Evolutionary conservation across 2,329 filamentous ascomycete genomes (phyloP).

Genomic region (Xylariaceae sp.): DNA sequence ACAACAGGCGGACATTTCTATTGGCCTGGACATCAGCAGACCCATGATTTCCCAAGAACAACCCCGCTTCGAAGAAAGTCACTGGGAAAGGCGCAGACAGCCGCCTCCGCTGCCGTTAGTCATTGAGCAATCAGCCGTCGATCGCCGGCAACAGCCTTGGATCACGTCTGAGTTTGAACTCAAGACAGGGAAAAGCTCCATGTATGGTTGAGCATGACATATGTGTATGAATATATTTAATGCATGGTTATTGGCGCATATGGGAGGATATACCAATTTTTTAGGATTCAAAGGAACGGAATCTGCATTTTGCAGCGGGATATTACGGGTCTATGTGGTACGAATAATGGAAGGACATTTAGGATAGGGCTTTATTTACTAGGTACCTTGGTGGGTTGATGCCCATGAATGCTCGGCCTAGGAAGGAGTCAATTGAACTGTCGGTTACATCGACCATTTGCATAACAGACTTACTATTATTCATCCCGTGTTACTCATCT

Average conservation of each 20-base stretch:
- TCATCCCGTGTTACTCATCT: too few species aligned
- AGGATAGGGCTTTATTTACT: not conserved
- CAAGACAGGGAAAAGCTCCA: slow-evolving; percentile 44
- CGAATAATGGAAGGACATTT: slow-evolving; percentile 4
- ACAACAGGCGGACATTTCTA: slow-evolving; percentile 28
- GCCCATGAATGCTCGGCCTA: not conserved
- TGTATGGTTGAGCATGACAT: slow-evolving; percentile 42
- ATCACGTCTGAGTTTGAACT: slow-evolving; percentile 41
- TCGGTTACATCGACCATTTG: not conserved
- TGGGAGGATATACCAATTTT: slow-evolving; percentile 28
- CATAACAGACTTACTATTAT: too few species aligned
- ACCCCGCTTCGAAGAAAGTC: slow-evolving; percentile 37
- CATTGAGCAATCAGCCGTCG: slow-evolving; percentile 27
- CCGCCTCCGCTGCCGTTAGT: slow-evolving; percentile 15
- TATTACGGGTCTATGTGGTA: slow-evolving; percentile 9
- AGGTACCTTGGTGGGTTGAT: not conserved
- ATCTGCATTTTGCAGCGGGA: slow-evolving; percentile 15
- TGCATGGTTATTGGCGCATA: slow-evolving; percentile 26
- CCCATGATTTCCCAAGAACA: slow-evolving; percentile 39
- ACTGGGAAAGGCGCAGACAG: slow-evolving; percentile 20
- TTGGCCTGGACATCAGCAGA: slow-evolving; percentile 41
- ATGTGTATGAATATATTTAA: slow-evolving; percentile 27
- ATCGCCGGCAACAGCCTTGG: slow-evolving; percentile 13
- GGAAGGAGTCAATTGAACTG: not conserved
- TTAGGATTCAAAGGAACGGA: not conserved